phyloP scores from a whole-genome alignment of 257 asterid genomes.

The Solanum appendiculatum region DNA sequence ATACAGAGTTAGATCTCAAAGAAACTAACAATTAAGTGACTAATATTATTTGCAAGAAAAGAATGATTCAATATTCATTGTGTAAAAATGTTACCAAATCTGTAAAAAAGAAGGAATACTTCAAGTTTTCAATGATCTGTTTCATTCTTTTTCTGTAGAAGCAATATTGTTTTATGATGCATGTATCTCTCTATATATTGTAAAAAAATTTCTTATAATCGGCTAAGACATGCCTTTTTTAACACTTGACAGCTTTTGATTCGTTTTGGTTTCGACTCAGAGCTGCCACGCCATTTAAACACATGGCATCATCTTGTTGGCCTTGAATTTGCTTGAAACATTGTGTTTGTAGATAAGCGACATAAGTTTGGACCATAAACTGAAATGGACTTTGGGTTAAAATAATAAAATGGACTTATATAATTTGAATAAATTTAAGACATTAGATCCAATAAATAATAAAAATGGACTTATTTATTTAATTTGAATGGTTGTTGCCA shows the following conservation, averaged over 20 bases:
- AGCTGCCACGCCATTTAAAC: neutral
- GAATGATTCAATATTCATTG: too few species aligned
- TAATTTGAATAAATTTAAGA: too few species aligned
- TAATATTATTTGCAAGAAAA: too few species aligned
- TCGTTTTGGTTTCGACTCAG: neutral
- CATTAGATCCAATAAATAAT: too few species aligned
- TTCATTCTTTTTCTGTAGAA: neutral
- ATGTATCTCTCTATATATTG: neutral
- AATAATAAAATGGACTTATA: too few species aligned
- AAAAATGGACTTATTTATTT: too few species aligned
- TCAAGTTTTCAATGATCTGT: neutral
- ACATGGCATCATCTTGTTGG: neutral
- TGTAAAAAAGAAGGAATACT: neutral
- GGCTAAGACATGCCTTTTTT: neutral
- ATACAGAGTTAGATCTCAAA: neutral
- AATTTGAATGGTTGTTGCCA: too few species aligned
- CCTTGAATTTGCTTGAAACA: neutral
- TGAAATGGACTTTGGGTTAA: too few species aligned
- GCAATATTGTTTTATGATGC: neutral
- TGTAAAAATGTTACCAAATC: neutral
- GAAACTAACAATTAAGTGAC: neutral
- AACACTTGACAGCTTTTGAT: neutral
- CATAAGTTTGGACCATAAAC: too few species aligned
- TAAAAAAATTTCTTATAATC: too few species aligned
- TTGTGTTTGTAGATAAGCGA: too few species aligned